Base-by-base conservation (phyloP, 176 grass and related monocot genomes). In the Juncus inflexus region DNA sequence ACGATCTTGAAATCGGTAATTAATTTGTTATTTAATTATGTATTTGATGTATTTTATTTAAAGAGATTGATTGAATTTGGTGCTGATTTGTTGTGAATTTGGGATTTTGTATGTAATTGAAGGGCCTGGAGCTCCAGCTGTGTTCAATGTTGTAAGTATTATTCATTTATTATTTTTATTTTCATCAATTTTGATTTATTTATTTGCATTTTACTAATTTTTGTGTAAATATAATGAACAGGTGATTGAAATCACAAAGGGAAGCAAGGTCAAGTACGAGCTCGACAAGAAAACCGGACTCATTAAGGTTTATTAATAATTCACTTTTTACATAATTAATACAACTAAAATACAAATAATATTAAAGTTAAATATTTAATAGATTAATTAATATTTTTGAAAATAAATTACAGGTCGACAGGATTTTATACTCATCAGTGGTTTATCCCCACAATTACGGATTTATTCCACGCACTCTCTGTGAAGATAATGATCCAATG, bases 391-490 rank as follows among this genome's bases (percentile, higher is more conserved):
- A 47, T 47, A 47, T 28, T 43, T 70, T 40, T 71, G 6, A n/a
- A 40, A 41, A 60, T 60, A 40, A 58, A 71, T 60, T 60, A 12
- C 69, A 86, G 87, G 87, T 96, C 37, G 91, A 96, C 60, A 78
- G 91, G 2, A 11, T 96, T 61, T 81, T 96, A 12, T 96, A 90
- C 74, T 90, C 91, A 0, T 96, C 91, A 12, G 87, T 96, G 36
- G 90, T 95, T 4, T 95, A 95, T 75, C 90, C 90, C 35, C 90
- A 95, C 71, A 95, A 95, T 69, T 95, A 95, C 60, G 90, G 90
- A 12, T 95, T 95, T 72, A 72, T 95, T 76, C 90, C 90, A 1
- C 80, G 90, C 47, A 87, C 90, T 3, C 86, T 95, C 28, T 95
- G 90, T 72, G 90, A 95, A 78, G 90, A 95, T 74, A 95, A 90